These are phyloP conservation scores for Talaromyces sp. DNA, from an alignment of 2,329 filamentous ascomycete species.

Conservation along the genomic window DNA sequence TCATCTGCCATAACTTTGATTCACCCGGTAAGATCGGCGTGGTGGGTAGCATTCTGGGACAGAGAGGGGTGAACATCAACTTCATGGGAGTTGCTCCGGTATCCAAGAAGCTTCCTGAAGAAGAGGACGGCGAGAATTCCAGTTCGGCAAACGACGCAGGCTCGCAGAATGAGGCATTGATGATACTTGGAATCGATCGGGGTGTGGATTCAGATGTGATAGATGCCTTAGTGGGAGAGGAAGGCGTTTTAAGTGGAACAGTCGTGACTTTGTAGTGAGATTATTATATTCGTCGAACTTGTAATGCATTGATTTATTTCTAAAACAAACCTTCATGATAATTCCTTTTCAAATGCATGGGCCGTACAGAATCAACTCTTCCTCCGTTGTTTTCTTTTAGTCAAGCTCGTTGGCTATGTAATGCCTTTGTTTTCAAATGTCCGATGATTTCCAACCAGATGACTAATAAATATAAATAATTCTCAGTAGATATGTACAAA, in stretches of 20 bases:
- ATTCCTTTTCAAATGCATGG: no score
- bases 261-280: conserved; percentile 43
- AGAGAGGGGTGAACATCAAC: conserved; percentile 69
- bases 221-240: conserved; percentile 44
- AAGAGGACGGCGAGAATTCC: conserved; percentile 17
- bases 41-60: conserved; percentile 67
- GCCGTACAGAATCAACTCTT: no score
- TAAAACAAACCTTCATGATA: no score
- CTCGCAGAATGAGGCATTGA: conserved; percentile 63
- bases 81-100: conserved; percentile 69
- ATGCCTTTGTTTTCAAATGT: no score
- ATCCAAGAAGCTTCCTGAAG: conserved; percentile 18
- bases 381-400: no score
- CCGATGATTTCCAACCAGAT: background rate
- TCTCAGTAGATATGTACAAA: background rate
- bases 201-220: conserved; percentile 56
- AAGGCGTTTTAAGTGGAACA: conserved; percentile 52
- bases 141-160: conserved; percentile 22
- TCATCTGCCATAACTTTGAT: conserved; percentile 80
- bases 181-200: conserved; percentile 73
- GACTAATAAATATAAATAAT: background rate
- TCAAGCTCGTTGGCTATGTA: no score
- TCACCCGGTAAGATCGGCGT: conserved; percentile 77
- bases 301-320: background rate
- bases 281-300: background rate